A percentile compares a stretch with the other conserved stretches of the same genome.
phyloP scores from a whole-genome alignment of 805 yeast genomes.

The Hanseniaspora thailandica region DNA sequence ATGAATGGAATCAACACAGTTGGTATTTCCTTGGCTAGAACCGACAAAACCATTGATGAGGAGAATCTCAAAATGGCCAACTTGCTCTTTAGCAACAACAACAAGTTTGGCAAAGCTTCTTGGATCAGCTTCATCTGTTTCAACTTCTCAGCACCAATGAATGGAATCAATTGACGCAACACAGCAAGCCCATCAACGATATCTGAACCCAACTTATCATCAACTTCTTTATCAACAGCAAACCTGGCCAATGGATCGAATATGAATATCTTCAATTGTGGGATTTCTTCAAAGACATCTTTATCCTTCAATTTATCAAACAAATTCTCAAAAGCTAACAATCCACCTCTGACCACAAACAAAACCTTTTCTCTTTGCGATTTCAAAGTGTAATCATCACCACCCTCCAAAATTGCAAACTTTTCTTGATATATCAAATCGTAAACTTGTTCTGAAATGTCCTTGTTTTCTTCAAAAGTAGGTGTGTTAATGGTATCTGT shows the following conservation, averaged over 20 bases:
- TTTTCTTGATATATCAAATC: constrained; percentile 74
- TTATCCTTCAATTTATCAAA: constrained; percentile 23
- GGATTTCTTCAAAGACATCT: constrained; percentile 41
- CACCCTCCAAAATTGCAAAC: constrained; percentile 37
- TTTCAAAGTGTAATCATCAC: constrained; percentile 49
- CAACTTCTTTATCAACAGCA: constrained; percentile 25
- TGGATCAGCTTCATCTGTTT: constrained; percentile 35
- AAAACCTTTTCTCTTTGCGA: constrained; percentile 59
- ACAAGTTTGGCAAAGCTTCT: constrained; percentile 43
- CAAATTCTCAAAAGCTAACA: constrained; percentile 52
- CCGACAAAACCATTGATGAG: constrained; percentile 78
- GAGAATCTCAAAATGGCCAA: constrained; percentile 79
- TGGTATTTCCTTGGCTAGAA: constrained; percentile 59
- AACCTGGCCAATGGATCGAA: constrained; percentile 49
- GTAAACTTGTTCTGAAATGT: constrained; percentile 43
- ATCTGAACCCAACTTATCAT: constrained; percentile 54
- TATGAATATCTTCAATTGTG: constrained; percentile 54
- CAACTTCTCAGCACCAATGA: constrained; percentile 27
- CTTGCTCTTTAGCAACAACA: constrained; percentile 46
- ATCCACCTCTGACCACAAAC: constrained; percentile 76
- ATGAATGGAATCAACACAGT: constrained; percentile 62
- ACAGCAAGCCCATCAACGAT: constrained; percentile 81
- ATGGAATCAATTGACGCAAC: constrained; percentile 59
- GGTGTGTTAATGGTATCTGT: constrained; percentile 95
- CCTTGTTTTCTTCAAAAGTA: constrained; percentile 60